These are phyloP conservation scores for Sextonia rubra DNA, from an alignment of 164 flowering plant genomes.

Conservation along the genomic window DNA sequence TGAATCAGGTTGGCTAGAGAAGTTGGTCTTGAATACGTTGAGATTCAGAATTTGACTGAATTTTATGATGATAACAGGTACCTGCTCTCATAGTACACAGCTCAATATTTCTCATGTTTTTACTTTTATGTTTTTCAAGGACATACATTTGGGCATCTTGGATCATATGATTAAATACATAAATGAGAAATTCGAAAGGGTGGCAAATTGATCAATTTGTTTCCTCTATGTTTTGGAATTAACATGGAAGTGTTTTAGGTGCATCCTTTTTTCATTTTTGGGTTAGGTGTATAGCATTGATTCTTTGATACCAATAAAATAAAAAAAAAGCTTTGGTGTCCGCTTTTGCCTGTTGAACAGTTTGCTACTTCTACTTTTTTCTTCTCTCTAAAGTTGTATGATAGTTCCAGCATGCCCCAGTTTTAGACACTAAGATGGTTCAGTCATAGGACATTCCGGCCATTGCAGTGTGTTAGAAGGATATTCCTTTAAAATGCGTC, in stretches of 20 bases:
- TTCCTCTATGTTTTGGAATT: neutral
- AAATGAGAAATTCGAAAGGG: neutral
- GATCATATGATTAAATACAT: neutral
- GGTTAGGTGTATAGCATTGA: too few species aligned
- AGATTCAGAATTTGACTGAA: conserved; percentile 89
- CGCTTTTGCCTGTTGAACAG: too few species aligned
- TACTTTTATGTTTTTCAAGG: neutral
- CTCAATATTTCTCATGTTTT: neutral
- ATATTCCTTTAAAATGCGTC: neutral
- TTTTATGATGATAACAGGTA: conserved; percentile 97
- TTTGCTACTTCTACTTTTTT: neutral
- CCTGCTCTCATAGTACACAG: neutral
- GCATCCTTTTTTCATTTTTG: too few species aligned
- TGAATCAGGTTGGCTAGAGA: conserved; percentile 88
- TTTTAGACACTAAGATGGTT: neutral
- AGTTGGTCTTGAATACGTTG: conserved; percentile 91
- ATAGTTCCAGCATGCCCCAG: too few species aligned
- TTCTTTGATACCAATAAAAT: too few species aligned
- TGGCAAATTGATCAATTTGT: neutral
- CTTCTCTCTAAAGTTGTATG: too few species aligned
- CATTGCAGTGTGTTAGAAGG: neutral
- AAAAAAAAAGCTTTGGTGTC: too few species aligned
- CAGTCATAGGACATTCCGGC: neutral
- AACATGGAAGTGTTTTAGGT: too few species aligned
- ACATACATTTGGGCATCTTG: neutral